Evolutionary conservation across 208 protist genomes (phyloP), one percentile per base, ranked within the genome.

Genomic region (Leishmania martiniquensis): DNA sequence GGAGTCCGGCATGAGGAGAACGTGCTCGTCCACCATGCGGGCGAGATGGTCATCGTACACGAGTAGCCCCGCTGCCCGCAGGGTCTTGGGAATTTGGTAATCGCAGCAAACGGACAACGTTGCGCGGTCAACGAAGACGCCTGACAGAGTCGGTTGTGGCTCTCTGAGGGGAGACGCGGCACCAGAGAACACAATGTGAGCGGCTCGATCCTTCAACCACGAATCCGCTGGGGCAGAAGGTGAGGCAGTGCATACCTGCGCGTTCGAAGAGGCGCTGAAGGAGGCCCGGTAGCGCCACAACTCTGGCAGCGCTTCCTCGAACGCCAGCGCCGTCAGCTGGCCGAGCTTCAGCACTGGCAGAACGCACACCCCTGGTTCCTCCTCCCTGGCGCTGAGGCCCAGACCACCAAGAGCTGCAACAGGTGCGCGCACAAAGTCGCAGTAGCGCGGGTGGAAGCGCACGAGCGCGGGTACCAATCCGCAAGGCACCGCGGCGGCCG

Each of bases 61-160:
- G 13, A 97, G 65, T 17, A 95, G 68, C 1, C 90, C 93, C 29
- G 87, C 85, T 17, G 82, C 83, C 0, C 91, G 91, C 70, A 97
- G 82, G 9, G 89, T 83, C 72, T 91, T 95, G 54, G 93, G 93
- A 42, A 97, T 93, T 77, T 97, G 93, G 72, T 97, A 97, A 74
- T 97, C 93, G 60, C 90, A 95, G 88, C 93, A 97, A 57, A 97
- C 81, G 47, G 87, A 90, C 1, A 97, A 82, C 59, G 84, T 65
- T 17, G 83, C 65, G 39, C 49, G 47, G 66, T 97, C 93, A 5
- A 15, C 59, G 63, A 97, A 97, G 15, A 91, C 66, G 6, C 75
- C 69, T 9, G 42, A 69, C 10, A 69, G 10, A 5, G 63, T 29
- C 63, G 63, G 32, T 22, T 29, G 15, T 42, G 42, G 15, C 32